Evolutionary conservation across 2,329 filamentous ascomycete species (phyloP).

Genomic region (Fusarium sp.): DNA sequence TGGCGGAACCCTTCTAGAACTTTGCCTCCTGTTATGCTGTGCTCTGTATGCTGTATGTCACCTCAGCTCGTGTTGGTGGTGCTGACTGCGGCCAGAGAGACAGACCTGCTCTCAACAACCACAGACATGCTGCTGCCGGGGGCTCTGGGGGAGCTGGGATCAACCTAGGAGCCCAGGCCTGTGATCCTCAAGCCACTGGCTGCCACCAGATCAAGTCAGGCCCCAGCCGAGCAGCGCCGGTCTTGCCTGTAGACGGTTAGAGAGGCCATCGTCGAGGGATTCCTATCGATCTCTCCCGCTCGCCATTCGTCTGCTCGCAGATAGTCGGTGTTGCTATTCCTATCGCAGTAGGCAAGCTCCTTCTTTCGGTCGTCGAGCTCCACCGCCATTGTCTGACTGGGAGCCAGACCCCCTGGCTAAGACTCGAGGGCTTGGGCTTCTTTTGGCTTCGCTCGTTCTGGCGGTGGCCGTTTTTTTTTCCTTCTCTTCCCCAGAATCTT

Average conservation of each 20-base stretch:
- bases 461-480: constrained; percentile 18
- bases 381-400: constrained; percentile 16
- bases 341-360: constrained; percentile 20
- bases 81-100: not conserved
- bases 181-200: constrained; percentile 45
- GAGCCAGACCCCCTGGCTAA: constrained; percentile 21
- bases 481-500: constrained; percentile 24
- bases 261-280: constrained; percentile 25
- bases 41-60: constrained; percentile 2
- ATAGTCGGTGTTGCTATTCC: constrained; percentile 34
- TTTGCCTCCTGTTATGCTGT: constrained; percentile 3
- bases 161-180: constrained; percentile 38
- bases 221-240: constrained; percentile 12
- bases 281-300: constrained; percentile 36
- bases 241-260: constrained; percentile 37
- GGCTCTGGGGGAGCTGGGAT: constrained; percentile 28
- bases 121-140: not conserved
- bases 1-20: constrained; percentile 37
- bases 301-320: constrained; percentile 5
- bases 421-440: constrained; percentile 15
- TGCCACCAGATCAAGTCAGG: constrained; percentile 44
- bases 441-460: constrained; percentile 34
- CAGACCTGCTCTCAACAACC: not conserved
- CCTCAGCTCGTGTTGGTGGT: constrained; percentile 10
- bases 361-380: constrained; percentile 11